A percentile compares a stretch with the other conserved stretches of the same genome.
Conservation (phyloP, 1,284 basidiomycete species). For the Naganishia sp. region DNA sequence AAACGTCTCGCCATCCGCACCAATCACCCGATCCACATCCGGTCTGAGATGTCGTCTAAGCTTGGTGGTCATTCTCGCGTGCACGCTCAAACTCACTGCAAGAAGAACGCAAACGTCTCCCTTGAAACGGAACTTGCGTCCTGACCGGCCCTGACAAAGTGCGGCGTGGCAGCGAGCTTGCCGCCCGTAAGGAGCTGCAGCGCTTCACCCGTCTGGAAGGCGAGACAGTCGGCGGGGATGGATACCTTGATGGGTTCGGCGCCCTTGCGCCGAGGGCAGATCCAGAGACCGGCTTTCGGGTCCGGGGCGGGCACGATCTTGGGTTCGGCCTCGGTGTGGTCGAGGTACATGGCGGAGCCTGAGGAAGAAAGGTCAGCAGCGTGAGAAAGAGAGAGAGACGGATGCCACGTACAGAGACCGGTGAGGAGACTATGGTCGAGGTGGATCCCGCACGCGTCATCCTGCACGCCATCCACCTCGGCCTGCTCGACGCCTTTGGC, state of each 20-base stretch:
- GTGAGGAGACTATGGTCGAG: slow-evolving; percentile 82
- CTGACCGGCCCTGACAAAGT: slow-evolving; percentile 67
- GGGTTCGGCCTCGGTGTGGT: slow-evolving; percentile 53
- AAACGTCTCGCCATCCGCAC: slow-evolving; percentile 67
- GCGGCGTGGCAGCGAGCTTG: slow-evolving; percentile 75
- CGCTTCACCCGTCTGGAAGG: slow-evolving; percentile 92
- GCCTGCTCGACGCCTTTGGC: slow-evolving; percentile 17
- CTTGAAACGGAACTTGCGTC: slow-evolving; percentile 62
- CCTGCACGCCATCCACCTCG: slow-evolving; percentile 55
- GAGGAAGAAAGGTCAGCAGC: background rate
- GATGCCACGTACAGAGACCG: slow-evolving; percentile 65
- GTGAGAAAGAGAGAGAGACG: too few relatives aligned
- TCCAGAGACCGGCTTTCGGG: slow-evolving; percentile 77
- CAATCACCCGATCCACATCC: slow-evolving; percentile 72
- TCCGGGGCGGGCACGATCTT: slow-evolving; percentile 66
- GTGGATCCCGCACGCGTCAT: slow-evolving; percentile 67
- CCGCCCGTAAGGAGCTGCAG: slow-evolving; percentile 77
- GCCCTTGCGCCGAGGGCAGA: slow-evolving; percentile 68
- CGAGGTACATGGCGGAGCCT: slow-evolving; percentile 72
- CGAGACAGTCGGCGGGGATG: slow-evolving; percentile 65
- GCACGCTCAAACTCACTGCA: slow-evolving; percentile 60
- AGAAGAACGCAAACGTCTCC: slow-evolving; percentile 81
- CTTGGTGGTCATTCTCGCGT: slow-evolving; percentile 47
- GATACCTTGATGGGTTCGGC: slow-evolving; percentile 72
- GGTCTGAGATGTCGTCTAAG: slow-evolving; percentile 55